Percentiles rank a stretch among this genome's conserved stretches.
Conservation (phyloP, 371 early-diverging fungal genomes). For the Mortierella sp. region DNA sequence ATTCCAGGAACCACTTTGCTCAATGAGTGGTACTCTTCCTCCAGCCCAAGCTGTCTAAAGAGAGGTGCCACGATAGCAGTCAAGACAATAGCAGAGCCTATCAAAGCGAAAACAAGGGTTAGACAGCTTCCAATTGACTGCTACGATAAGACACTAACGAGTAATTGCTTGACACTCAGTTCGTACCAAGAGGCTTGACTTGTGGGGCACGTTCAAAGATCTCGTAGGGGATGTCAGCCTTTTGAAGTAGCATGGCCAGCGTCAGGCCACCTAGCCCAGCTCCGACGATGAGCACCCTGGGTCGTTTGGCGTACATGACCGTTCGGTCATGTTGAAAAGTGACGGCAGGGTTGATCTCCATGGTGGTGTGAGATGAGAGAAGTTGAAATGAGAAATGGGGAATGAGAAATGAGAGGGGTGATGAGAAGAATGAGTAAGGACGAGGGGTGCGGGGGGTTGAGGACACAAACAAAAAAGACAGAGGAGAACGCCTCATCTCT, state of each 20-base stretch:
- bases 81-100: neutral
- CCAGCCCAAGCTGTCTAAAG: neutral
- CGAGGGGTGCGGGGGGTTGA: neutral
- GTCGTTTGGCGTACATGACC: neutral
- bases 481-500: too few species aligned
- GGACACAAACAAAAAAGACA: neutral
- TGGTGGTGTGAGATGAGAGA: too few species aligned
- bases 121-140: too few species aligned
- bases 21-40: neutral
- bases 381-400: too few species aligned
- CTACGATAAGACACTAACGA: too few species aligned
- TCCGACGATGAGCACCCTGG: neutral
- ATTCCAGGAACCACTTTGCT: neutral
- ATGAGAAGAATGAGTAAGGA: neutral
- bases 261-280: neutral
- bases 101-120: neutral
- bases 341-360: too few species aligned
- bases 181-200: neutral
- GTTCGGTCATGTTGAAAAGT: too few species aligned
- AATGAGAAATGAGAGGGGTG: too few species aligned
- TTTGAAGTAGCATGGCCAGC: neutral
- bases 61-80: neutral
- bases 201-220: neutral
- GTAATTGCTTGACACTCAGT: too few species aligned
- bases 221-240: neutral